Base-by-base conservation (phyloP, 768 basidiomycete species). In the Crepidotus variabilis region DNA sequence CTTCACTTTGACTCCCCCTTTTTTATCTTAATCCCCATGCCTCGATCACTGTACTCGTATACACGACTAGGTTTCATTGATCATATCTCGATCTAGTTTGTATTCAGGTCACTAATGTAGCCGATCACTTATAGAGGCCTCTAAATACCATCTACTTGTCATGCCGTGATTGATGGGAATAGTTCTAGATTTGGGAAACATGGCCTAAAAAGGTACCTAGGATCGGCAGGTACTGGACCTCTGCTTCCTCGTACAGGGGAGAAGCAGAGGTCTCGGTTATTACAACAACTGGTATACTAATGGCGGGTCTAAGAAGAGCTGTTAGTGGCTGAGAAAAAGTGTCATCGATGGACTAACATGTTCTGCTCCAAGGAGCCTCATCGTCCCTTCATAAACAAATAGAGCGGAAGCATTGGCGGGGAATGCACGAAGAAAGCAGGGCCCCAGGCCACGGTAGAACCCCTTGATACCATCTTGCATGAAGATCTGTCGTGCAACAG, bases 351-450 rank as follows among this genome's bases (percentile, higher is more conserved):
- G 28, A 28, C 28, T 28, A 28, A 84, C 86, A 78, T 86, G 79
- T 68, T 88, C 86, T 14, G 89, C 87, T 35, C 82, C 84, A 51
- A 88, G 63, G 23, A 74, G 54, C 57, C 83, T 72, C 83, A 92
- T 84, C 23, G 85, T 75, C 39, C 83, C 86, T 71, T 91, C 89
- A 68, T 88, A 92, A 2, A 90, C 89, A 61, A 88, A 88, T 49
- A 88, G 76, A 0, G 89, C 90, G 49, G 83, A 86, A 0, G 89
- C 88, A 67, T 92, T 92, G 0, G 84, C 81, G 13, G 90, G 90
- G 70, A 91, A 88, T 18, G 90, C 87, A 58, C 89, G 77, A 57
- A 91, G 69, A 22, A 89, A 71, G 55, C 81, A 83, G 33, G 88
- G 88, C 10, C 78, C 81, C 23, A 90, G 72, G 1, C 89, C 90